These are phyloP conservation scores for Eucalyptus polyanthemos DNA, from an alignment of 345 rosid genomes.

Conservation along the genomic window DNA sequence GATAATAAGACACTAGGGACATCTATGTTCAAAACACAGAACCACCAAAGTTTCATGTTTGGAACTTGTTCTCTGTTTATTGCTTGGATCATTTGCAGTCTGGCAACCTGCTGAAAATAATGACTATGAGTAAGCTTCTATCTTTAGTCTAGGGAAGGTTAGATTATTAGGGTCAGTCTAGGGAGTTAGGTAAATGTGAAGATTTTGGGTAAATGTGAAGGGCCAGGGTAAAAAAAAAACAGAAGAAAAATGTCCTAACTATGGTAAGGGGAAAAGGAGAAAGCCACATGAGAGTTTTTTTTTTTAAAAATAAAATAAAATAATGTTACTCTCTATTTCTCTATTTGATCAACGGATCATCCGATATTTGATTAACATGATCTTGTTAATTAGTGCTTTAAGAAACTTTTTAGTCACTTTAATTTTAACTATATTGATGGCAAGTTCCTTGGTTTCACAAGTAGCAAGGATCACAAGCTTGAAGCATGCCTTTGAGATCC, in stretches of 20 bases:
- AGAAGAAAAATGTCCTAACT: neutral
- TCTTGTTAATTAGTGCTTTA: neutral
- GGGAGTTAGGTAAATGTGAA: neutral
- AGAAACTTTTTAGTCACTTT: neutral
- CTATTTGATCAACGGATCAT: neutral
- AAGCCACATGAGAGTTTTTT: neutral
- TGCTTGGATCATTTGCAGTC: neutral
- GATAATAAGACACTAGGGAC: neutral
- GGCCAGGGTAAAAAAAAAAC: neutral
- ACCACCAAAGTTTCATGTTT: neutral
- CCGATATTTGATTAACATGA: neutral
- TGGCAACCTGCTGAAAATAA: neutral
- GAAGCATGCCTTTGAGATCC: neutral
- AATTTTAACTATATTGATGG: neutral
- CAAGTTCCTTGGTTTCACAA: neutral
- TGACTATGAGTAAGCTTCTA: neutral
- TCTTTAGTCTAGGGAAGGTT: neutral
- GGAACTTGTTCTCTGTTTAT: neutral
- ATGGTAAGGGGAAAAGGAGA: neutral
- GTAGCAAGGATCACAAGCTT: neutral
- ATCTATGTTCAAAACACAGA: neutral
- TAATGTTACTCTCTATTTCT: neutral
- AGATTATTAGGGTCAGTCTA: neutral
- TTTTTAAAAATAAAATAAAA: too few species aligned
- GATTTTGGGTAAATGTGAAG: neutral